Conservation (phyloP, 1,284 basidiomycete species). For the Cutaneotrichosporon dermatis region DNA sequence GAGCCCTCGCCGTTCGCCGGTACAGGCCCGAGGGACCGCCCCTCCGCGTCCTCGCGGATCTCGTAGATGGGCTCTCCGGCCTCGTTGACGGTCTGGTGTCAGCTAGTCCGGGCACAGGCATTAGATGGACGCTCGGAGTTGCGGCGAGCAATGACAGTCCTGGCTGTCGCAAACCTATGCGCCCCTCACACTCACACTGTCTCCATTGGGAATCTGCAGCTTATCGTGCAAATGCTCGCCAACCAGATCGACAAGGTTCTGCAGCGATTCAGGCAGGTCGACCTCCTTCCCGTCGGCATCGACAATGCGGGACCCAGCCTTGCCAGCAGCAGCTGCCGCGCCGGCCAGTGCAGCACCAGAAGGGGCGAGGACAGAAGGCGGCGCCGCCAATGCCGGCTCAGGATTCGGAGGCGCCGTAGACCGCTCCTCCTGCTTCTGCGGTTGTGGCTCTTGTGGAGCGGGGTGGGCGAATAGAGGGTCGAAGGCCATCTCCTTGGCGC, state of each 20-base stretch:
- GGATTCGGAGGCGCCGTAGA: no score
- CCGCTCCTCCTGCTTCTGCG: no score
- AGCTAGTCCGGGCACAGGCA: neutral
- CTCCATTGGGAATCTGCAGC: constrained; percentile 10
- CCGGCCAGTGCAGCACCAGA: neutral
- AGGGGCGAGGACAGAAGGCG: no score
- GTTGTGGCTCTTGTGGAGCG: no score
- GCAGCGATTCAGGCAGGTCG: constrained; percentile 13
- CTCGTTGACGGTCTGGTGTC: constrained; percentile 26
- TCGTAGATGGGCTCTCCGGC: constrained; percentile 44
- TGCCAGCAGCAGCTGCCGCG: neutral
- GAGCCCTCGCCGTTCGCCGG: constrained; percentile 16
- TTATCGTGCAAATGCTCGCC: constrained; percentile 15
- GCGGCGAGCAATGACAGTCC: no score
- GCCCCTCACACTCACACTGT: neutral
- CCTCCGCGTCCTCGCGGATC: constrained; percentile 38
- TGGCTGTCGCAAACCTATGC: no score
- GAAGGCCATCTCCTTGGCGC: no score
- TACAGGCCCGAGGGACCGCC: constrained; percentile 25
- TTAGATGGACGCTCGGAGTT: neutral
- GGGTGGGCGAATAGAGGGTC: no score
- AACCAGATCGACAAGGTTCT: constrained; percentile 21
- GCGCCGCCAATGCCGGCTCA: no score
- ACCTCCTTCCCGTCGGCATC: neutral
- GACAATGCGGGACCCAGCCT: neutral